These are phyloP conservation scores for Oryza punctata DNA, from an alignment of 176 grass and related monocot genomes.

Conservation along the genomic window DNA sequence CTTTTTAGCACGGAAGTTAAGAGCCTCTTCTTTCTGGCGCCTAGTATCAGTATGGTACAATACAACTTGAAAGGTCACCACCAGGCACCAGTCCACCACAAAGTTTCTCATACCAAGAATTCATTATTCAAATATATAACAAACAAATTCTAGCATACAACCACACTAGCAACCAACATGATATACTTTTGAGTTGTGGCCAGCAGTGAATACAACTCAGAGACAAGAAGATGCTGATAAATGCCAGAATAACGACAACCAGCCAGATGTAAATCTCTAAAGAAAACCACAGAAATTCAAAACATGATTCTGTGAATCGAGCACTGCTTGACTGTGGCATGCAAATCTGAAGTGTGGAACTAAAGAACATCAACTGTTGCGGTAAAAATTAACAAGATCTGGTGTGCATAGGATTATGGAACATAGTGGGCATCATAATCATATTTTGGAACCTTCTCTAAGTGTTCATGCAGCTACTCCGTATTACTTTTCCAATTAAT, in stretches of 20 bases:
- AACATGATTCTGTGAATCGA: not conserved
- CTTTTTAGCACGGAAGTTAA: conserved; percentile 91
- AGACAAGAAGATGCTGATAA: not conserved
- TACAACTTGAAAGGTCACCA: conserved; percentile 40
- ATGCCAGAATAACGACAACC: not conserved
- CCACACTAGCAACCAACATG: conserved; percentile 1
- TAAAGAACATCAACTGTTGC: not conserved
- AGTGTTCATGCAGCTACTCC: not conserved
- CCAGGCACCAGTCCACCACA: not conserved
- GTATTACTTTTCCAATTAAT: conserved; percentile 13
- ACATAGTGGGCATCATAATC: not conserved
- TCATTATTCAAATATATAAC: not conserved
- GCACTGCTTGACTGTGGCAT: not conserved
- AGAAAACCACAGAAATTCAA: not conserved
- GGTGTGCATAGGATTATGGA: not conserved
- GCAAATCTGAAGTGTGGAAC: not conserved
- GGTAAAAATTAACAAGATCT: not conserved
- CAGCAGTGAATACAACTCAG: conserved; percentile 12
- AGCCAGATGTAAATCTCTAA: not conserved
- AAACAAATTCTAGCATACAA: conserved; percentile 3
- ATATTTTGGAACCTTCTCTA: not conserved
- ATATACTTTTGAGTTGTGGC: conserved; percentile 15
- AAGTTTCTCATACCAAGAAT: not conserved
- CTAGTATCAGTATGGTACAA: conserved; percentile 42
- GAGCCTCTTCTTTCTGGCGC: conserved; percentile 96